Percentiles rank a stretch among this genome's conserved stretches.
Evolutionary conservation across 176 grass and related monocot species (phyloP).

Genomic region (Bothriochloa decipiens): DNA sequence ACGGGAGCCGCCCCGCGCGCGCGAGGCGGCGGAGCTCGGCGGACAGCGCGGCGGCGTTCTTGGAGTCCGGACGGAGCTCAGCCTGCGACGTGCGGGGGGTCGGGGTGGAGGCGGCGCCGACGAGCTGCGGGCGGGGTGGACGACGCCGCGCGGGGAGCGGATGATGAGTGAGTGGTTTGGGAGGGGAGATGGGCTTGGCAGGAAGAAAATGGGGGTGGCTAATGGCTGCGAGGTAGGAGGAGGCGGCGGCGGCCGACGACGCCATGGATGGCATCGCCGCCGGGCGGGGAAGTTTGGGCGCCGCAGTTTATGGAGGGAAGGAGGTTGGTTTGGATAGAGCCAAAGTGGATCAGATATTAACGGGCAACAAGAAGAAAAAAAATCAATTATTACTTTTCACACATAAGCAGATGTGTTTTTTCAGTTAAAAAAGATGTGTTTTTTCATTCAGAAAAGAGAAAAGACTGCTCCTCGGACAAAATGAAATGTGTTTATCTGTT

Average conservation of each 20-base stretch:
- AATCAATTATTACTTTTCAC: not conserved
- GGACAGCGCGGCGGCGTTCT: conserved; percentile 74
- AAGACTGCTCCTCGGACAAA: too few species aligned
- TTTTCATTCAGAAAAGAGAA: not conserved
- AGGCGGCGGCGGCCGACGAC: not conserved
- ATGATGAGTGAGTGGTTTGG: not conserved
- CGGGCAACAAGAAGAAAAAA: not conserved
- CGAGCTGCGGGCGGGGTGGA: conserved; percentile 22
- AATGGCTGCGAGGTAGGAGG: conserved; percentile 8
- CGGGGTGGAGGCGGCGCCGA: conserved; percentile 42
- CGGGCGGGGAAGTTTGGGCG: not conserved
- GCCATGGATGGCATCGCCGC: conserved; percentile 39
- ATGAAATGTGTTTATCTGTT: not conserved
- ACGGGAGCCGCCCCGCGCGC: conserved; percentile 47
- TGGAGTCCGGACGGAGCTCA: conserved; percentile 60
- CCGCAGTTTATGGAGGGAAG: conserved; percentile 30
- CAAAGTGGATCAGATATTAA: conserved; percentile 14
- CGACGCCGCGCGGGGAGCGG: conserved; percentile 7
- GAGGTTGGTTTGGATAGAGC: conserved; percentile 34
- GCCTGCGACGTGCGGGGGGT: conserved; percentile 35
- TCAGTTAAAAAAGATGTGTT: too few species aligned
- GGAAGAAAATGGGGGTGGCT: conserved; percentile 30
- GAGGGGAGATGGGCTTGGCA: not conserved
- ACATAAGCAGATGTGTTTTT: not conserved
- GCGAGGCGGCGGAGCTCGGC: conserved; percentile 56